Evolutionary conservation across 2,329 filamentous ascomycete genomes (phyloP).

Genomic region (Diaporthe capsici): DNA sequence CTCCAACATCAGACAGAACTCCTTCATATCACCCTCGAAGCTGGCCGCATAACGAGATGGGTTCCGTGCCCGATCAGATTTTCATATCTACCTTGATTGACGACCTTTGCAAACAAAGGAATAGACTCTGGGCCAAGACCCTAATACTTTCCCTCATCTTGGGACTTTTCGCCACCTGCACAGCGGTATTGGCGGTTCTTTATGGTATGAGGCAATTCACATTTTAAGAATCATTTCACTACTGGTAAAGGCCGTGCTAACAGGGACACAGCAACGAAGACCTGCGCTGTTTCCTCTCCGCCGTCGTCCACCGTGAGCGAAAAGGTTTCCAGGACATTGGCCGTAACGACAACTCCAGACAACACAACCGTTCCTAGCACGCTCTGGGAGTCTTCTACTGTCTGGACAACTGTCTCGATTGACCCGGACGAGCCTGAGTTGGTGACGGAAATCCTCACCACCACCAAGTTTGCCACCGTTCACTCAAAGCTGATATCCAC

Average conservation of each 20-base stretch:
- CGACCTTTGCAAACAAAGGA: neutral
- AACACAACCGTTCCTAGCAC: neutral
- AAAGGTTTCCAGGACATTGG: neutral
- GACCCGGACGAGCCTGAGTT: neutral
- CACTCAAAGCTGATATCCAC: neutral
- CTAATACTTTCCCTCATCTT: neutral
- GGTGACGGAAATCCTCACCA: neutral
- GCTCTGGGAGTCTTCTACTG: neutral
- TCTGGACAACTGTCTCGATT: neutral
- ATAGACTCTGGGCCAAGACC: neutral
- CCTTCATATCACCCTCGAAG: neutral
- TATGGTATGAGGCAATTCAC: neutral
- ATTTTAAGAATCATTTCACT: neutral
- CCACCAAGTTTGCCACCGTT: neutral
- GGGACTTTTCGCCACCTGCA: neutral
- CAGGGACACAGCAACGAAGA: neutral
- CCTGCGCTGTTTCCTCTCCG: neutral
- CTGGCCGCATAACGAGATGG: neutral
- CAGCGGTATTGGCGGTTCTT: neutral
- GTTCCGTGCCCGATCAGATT: neutral
- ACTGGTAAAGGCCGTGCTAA: neutral
- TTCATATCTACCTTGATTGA: neutral
- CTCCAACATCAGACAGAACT: neutral
- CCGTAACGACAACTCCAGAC: neutral
- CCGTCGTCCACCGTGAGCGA: neutral